phyloP scores from a whole-genome alignment of 164 flowering plant species.

The Chimonanthus praecox region DNA sequence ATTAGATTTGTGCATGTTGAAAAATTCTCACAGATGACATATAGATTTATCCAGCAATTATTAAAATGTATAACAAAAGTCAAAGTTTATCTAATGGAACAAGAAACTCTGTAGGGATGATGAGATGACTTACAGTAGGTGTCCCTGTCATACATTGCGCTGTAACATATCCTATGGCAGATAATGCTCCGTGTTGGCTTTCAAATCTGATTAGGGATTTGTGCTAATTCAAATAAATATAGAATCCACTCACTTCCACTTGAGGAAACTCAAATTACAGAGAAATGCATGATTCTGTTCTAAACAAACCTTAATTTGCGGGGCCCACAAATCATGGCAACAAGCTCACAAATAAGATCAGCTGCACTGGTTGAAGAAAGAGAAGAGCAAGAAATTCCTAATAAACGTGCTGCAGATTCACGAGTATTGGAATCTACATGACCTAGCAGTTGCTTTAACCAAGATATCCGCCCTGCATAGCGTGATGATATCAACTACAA shows the following conservation, averaged over 20 bases:
- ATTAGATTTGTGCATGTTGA: too few relatives aligned
- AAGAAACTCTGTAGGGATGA: background rate
- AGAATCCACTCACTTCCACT: background rate
- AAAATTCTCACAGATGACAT: too few relatives aligned
- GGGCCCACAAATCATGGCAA: conserved; percentile 37
- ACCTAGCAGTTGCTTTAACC: conserved; percentile 68
- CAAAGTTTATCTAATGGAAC: background rate
- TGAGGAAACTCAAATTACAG: background rate
- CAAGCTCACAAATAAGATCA: conserved; percentile 55
- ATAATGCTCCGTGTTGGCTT: conserved; percentile 69
- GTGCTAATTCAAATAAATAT: background rate
- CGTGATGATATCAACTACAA: conserved; percentile 67
- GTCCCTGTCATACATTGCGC: conserved; percentile 60
- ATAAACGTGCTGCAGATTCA: conserved; percentile 80
- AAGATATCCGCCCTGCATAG: conserved; percentile 52
- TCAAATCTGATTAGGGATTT: conserved; percentile 57
- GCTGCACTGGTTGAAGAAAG: conserved; percentile 50
- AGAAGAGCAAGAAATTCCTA: conserved; percentile 78
- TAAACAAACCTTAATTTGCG: conserved; percentile 52
- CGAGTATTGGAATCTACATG: conserved; percentile 84
- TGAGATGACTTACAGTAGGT: conserved; percentile 44
- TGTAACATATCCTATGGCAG: conserved; percentile 75
- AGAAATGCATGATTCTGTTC: background rate
- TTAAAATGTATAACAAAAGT: too few relatives aligned
- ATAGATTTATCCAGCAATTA: background rate